Evolutionary conservation across 2,329 filamentous ascomycete species (phyloP).

Genomic region (Alternaria solani): DNA sequence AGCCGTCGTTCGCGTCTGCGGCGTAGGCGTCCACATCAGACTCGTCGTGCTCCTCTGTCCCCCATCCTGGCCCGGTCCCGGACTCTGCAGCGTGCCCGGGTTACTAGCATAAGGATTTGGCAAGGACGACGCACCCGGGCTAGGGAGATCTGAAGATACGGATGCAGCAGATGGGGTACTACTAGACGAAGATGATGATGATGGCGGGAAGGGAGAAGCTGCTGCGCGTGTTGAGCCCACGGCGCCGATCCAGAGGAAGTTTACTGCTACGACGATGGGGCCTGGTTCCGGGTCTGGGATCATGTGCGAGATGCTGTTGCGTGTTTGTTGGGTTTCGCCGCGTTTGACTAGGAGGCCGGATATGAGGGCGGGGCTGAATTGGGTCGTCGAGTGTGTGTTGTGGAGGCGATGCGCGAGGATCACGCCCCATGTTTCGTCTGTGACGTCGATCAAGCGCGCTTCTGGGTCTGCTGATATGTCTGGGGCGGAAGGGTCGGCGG

Average conservation of each 20-base stretch:
- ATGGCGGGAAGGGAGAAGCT: conserved; percentile 32
- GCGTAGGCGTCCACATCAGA: conserved; percentile 46
- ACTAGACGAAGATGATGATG: background rate
- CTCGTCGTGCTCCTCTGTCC: conserved; percentile 34
- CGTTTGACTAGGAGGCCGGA: conserved; percentile 57
- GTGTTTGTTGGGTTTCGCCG: conserved; percentile 29
- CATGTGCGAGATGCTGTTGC: conserved; percentile 20
- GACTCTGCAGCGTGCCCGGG: conserved; percentile 16
- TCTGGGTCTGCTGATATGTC: conserved; percentile 65
- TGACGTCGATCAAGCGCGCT: conserved; percentile 73
- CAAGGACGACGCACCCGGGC: conserved; percentile 20
- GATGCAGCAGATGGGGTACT: background rate
- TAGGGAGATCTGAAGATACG: conserved; percentile 32
- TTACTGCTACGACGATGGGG: conserved; percentile 51
- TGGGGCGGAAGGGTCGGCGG: conserved; percentile 55
- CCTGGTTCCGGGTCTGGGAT: conserved; percentile 36
- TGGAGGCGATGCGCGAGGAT: conserved; percentile 68
- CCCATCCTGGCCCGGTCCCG: conserved; percentile 8
- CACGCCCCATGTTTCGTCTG: conserved; percentile 79
- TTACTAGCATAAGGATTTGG: conserved; percentile 12
- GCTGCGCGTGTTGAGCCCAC: conserved; percentile 48
- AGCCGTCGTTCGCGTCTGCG: conserved; percentile 45
- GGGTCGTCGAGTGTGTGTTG: conserved; percentile 46
- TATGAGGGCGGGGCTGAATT: conserved; percentile 50
- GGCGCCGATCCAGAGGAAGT: conserved; percentile 57